Base-by-base conservation (phyloP, 257 asterid genomes). In the Capsicum baccatum region DNA sequence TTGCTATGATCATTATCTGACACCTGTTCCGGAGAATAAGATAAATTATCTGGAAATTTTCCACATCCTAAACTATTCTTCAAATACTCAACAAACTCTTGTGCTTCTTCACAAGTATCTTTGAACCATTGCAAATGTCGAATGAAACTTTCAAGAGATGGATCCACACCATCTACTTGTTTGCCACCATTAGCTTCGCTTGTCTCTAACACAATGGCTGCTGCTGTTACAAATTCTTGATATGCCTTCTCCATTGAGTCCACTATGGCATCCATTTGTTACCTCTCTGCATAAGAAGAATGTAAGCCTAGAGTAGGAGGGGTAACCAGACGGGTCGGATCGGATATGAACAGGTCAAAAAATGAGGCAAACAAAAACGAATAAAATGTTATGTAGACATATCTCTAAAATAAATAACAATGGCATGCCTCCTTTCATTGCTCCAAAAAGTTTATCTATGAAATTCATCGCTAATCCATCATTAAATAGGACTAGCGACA, bases 161-260 rank as follows among this genome's bases (percentile, higher is more conserved):
- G 19, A 67, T n/a, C 21, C 17, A 21, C 35, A 3, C 9, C 63
- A 8, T 47, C 50, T 58, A 37, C 47, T 2, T 16, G 55, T 26
- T 83, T 8, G 21, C 80, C 89, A 47, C 8, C 64, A 5, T 67
- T 1, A 17, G 37, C 5, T 44, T 85, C 88, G 59, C 62, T 85
- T 2, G 80, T 67, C 81, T 88, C 84, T 8, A 88, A 12, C 39
- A 83, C 47, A 39, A 33, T 82, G 6, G 79, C 17, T 9, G 80
- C 55, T 50, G 63, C 82, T 0, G 79, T 81, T 15, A 84, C 74
- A 44, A 84, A 58, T 50, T 87, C 87, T 3, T 64, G 13, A 8
- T 85, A 83, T 21, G 88, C 84, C 19, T 11, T 66, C 1, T 83
- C 85, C 7, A 88, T 3, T 6, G 90, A 83, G 15, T 85, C 82